Conservation (phyloP, 306 rosid genomes). For the Quercus rubra region DNA sequence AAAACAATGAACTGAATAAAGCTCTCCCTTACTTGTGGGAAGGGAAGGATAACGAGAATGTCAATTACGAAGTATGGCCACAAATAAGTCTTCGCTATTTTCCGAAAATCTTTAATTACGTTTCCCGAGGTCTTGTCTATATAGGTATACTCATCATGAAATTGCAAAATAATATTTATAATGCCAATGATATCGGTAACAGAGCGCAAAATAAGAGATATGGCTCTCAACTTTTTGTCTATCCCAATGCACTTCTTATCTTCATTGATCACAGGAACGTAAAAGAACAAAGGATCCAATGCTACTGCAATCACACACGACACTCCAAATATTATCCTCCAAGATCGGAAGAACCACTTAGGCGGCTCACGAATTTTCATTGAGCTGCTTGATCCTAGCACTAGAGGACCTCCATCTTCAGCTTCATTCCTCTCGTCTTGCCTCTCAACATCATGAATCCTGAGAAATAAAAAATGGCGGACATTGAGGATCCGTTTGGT, state of each 20-base stretch:
- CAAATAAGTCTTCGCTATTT: conserved; percentile 51
- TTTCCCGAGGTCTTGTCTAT: conserved; percentile 62
- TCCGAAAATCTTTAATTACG: conserved; percentile 54
- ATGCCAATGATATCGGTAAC: conserved; percentile 79
- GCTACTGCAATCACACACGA: conserved; percentile 79
- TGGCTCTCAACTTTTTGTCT: conserved; percentile 65
- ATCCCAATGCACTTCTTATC: conserved; percentile 53
- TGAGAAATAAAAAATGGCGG: conserved; percentile 21
- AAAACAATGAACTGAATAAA: background rate
- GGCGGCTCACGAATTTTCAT: too few species aligned
- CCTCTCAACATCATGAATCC: conserved; percentile 67
- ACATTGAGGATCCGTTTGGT: too few species aligned
- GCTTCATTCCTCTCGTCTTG: conserved; percentile 52
- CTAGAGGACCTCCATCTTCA: conserved; percentile 1
- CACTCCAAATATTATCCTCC: conserved; percentile 89
- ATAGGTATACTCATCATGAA: conserved; percentile 52
- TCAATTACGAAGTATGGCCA: conserved; percentile 74
- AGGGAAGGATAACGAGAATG: conserved; percentile 89
- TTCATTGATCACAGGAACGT: conserved; percentile 72
- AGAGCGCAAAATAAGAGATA: conserved; percentile 73
- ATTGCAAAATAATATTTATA: conserved; percentile 76
- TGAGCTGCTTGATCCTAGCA: too few species aligned
- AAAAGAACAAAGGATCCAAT: conserved; percentile 83
- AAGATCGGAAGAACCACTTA: conserved; percentile 67
- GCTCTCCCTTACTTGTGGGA: conserved; percentile 62